phyloP scores from a whole-genome alignment of 148 eudicot species.

The Silene conica region DNA sequence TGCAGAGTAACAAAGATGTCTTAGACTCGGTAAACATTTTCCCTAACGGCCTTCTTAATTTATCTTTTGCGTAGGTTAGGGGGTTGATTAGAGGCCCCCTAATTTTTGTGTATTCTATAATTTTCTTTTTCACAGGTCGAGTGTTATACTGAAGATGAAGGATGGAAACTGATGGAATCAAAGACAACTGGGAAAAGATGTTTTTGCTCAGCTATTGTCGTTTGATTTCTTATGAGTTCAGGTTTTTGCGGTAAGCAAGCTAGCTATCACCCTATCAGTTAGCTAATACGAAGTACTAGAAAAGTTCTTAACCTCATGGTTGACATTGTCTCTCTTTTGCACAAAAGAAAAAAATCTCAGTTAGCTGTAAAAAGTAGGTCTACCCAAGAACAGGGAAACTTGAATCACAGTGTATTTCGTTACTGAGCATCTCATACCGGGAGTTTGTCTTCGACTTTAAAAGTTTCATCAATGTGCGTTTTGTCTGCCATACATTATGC shows the following conservation, averaged over 20 bases:
- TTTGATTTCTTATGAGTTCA: not conserved
- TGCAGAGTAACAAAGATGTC: conserved; percentile 21
- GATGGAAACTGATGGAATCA: conserved; percentile 52
- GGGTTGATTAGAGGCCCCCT: not conserved
- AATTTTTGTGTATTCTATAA: not conserved
- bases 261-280: not conserved
- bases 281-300: too few relatives aligned
- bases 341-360: not conserved
- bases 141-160: conserved; percentile 49
- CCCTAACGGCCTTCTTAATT: not conserved
- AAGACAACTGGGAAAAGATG: conserved; percentile 63
- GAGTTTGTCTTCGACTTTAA: too few relatives aligned
- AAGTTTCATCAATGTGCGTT: too few relatives aligned
- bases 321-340: not conserved
- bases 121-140: conserved; percentile 51
- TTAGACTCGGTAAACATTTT: conserved; percentile 36
- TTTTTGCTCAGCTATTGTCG: conserved; percentile 46
- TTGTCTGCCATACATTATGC: too few relatives aligned
- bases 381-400: not conserved
- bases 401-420: not conserved
- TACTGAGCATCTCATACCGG: not conserved
- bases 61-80: not conserved
- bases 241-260: not conserved
- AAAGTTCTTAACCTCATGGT: not conserved
- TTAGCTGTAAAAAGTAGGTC: not conserved